Base-by-base conservation (phyloP, 176 grass and related monocot species). In the Miscanthus lutarioriparius region DNA sequence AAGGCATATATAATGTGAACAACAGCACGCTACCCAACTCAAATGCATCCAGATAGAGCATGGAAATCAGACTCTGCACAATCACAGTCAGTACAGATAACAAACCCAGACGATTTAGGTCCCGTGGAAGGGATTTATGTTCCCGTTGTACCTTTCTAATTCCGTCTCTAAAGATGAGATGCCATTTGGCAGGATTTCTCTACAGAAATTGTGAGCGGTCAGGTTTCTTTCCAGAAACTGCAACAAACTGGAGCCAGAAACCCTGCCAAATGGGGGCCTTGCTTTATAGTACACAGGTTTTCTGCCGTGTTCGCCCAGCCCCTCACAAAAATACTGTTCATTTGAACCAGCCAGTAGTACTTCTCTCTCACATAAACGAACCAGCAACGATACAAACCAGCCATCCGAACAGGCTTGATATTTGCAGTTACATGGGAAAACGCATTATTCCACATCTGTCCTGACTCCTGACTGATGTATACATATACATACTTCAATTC, bases 401-500 rank as follows among this genome's bases (percentile, higher is more conserved):
- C n/a, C n/a, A n/a, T n/a, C n/a, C n/a, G n/a, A n/a, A n/a, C n/a
- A n/a, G n/a, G n/a, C n/a, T n/a, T n/a, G n/a, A n/a, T 44, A 26
- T 10, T 47, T 70, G 48, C 23, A n/a, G 2, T 10, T 76, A 62
- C 47, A 37, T 8, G 7, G 7, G 33, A 30, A 51, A 66, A 30
- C 16, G 17, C 43, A 80, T 20, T 35, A 23, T 79, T 45, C 35
- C 8, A 58, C 20, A 7, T 15, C 33, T 66, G 1, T 69, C 41
- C 4, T 7, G 66, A 78, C 16, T 39, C 56, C 53, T 58, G 53
- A 20, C 2, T 22, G 72, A 78, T 15, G 27, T 15, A 22, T 32
- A 16, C n/a, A 82, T 2, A 75, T 20, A 68, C 10, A 80, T 71
- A 51, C 23, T 76, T 68, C 77, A 8, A 51, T 22, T 73, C 87